Conservation (phyloP, 1,139 yeast species). For the Magnusiomyces suaveolens region DNA sequence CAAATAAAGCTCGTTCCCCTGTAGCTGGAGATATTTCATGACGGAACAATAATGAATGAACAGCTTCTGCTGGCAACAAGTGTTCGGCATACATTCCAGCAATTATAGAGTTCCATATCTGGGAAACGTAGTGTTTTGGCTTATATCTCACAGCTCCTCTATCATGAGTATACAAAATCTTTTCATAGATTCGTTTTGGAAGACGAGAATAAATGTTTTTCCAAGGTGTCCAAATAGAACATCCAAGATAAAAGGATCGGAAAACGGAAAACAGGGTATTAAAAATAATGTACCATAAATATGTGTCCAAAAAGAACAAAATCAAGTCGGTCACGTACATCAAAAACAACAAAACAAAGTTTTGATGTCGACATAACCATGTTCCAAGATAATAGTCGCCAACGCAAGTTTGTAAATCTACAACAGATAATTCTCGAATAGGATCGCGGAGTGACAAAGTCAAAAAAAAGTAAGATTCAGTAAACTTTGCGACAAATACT, state of each 20-base stretch:
- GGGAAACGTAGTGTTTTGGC: conserved; percentile 48
- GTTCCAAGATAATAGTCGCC: conserved; percentile 49
- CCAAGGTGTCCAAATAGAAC: conserved; percentile 83
- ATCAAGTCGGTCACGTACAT: conserved; percentile 59
- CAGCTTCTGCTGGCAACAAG: conserved; percentile 62
- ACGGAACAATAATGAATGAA: conserved; percentile 43
- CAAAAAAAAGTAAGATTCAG: conserved; percentile 73
- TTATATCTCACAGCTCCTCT: conserved; percentile 34
- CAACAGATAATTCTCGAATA: conserved; percentile 50
- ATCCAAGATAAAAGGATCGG: conserved; percentile 62
- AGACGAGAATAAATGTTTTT: conserved; percentile 63
- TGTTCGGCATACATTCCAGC: conserved; percentile 73
- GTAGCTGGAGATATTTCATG: conserved; percentile 35
- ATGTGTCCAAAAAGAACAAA: conserved; percentile 73
- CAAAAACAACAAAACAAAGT: conserved; percentile 45
- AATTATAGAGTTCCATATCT: conserved; percentile 72
- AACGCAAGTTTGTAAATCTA: conserved; percentile 51
- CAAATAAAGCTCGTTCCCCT: conserved; percentile 28
- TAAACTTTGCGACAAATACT: conserved; percentile 61
- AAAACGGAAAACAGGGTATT: conserved; percentile 64
- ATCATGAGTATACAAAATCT: conserved; percentile 47
- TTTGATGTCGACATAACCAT: conserved; percentile 50
- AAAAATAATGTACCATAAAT: conserved; percentile 80
- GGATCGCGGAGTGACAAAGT: conserved; percentile 76
- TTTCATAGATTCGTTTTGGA: conserved; percentile 63